Conservation (phyloP, 192 early-diverging fungal species). For the Gaertneriomyces sp. region DNA sequence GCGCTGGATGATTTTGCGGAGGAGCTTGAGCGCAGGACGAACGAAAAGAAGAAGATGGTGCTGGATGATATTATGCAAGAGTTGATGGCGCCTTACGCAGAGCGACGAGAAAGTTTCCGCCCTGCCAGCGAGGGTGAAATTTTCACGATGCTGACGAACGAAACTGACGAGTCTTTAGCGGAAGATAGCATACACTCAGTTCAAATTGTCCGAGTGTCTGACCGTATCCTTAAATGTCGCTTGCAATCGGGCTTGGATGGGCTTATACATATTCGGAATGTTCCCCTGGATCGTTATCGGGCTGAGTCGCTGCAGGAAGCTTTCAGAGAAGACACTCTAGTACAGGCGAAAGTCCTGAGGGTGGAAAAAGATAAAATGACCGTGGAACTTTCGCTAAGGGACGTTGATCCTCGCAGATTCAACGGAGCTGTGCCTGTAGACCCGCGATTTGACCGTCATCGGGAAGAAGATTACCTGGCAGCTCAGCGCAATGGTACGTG, state of each 20-base stretch:
- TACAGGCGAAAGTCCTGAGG: conserved; percentile 73
- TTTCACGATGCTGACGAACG: conserved; percentile 83
- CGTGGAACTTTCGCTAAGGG: conserved; percentile 71
- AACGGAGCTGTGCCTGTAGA: conserved; percentile 51
- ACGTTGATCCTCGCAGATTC: conserved; percentile 49
- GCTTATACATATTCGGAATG: conserved; percentile 67
- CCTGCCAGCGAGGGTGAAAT: conserved; percentile 56
- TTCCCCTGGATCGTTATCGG: conserved; percentile 12
- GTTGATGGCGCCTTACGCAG: conserved; percentile 75
- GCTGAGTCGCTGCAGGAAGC: conserved; percentile 17
- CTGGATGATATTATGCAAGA: conserved; percentile 85
- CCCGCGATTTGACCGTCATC: conserved; percentile 55
- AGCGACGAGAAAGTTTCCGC: conserved; percentile 63
- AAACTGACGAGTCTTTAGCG: conserved; percentile 66
- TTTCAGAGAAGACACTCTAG: conserved; percentile 63
- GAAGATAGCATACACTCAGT: conserved; percentile 67
- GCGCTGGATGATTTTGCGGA: conserved; percentile 87
- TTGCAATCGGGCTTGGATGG: conserved; percentile 82
- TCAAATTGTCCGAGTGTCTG: conserved; percentile 65
- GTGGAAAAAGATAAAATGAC: conserved; percentile 74
- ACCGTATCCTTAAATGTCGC: conserved; percentile 69
- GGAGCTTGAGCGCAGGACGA: conserved; percentile 68
- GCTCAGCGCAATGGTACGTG: conserved; percentile 21
- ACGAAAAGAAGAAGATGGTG: conserved; percentile 71
- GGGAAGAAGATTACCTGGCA: conserved; percentile 13